Conservation (phyloP, 179 eudicot genomes). For the Beta macrorhiza region DNA sequence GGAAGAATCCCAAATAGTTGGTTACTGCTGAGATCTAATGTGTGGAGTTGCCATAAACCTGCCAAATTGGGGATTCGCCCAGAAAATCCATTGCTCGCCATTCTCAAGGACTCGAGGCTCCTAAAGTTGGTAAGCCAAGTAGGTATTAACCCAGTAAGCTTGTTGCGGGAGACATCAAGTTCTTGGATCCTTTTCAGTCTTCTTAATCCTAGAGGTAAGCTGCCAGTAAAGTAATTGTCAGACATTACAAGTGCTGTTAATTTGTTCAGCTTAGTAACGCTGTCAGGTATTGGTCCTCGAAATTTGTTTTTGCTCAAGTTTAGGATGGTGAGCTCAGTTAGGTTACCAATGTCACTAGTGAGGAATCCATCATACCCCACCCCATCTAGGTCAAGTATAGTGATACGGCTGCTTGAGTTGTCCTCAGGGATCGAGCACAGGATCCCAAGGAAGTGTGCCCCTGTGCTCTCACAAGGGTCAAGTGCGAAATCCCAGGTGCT, state of each 20-base stretch:
- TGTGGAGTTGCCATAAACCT: conserved; percentile 60
- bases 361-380: conserved; percentile 63
- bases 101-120: conserved; percentile 33
- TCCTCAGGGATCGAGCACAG: conserved; percentile 47
- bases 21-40: conserved; percentile 55
- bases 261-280: conserved; percentile 42
- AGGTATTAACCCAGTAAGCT: conserved; percentile 58
- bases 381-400: conserved; percentile 51
- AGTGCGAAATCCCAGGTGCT: conserved; percentile 52
- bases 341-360: conserved; percentile 54
- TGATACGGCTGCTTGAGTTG: conserved; percentile 44
- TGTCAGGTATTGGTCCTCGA: conserved; percentile 56
- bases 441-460: conserved; percentile 61
- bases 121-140: conserved; percentile 36
- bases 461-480: conserved; percentile 66
- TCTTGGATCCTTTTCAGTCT: conserved; percentile 42
- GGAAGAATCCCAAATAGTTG: conserved; percentile 56
- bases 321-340: conserved; percentile 48
- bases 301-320: conserved; percentile 61
- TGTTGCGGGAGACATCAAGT: conserved; percentile 53
- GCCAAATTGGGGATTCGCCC: conserved; percentile 53
- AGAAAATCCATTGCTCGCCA: conserved; percentile 51
- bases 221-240: conserved; percentile 53
- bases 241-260: conserved; percentile 46
- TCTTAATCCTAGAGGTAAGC: conserved; percentile 38